A percentile compares a stretch with the other conserved stretches of the same genome.
Evolutionary conservation across 2,329 filamentous ascomycete genomes (phyloP).

Genomic region (Fusarium zealandicum): DNA sequence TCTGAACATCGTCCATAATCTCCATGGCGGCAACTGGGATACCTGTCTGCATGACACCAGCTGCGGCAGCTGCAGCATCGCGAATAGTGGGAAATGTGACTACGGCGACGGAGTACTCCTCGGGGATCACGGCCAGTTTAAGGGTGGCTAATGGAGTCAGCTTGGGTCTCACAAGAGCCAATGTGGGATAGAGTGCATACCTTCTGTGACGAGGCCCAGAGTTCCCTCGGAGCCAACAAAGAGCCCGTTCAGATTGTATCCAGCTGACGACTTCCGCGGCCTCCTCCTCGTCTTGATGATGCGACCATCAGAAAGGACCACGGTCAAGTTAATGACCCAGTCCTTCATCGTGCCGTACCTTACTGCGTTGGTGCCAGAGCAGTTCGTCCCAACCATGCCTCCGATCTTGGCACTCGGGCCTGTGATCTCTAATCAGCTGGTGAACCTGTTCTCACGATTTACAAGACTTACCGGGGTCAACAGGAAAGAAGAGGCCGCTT

Average conservation of each 20-base stretch:
- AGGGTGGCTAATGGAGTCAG: slow-evolving; percentile 65
- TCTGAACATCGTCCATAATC: slow-evolving; percentile 88
- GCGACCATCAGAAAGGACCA: slow-evolving; percentile 79
- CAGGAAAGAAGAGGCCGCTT: slow-evolving; percentile 85
- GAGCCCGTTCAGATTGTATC: slow-evolving; percentile 81
- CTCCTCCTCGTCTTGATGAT: slow-evolving; percentile 80
- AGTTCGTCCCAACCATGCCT: slow-evolving; percentile 83
- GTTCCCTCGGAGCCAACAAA: slow-evolving; percentile 87
- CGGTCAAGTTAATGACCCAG: slow-evolving; percentile 84
- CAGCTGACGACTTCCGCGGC: slow-evolving; percentile 82
- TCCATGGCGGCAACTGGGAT: slow-evolving; percentile 81
- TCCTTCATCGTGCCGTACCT: slow-evolving; percentile 88
- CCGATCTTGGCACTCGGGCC: slow-evolving; percentile 76
- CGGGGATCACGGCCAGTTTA: slow-evolving; percentile 78
- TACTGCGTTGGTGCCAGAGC: slow-evolving; percentile 80
- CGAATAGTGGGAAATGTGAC: slow-evolving; percentile 81
- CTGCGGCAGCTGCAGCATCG: slow-evolving; percentile 76
- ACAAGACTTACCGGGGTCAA: slow-evolving; percentile 73
- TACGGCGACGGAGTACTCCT: slow-evolving; percentile 79
- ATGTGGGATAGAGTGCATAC: slow-evolving; percentile 38
- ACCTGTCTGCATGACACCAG: slow-evolving; percentile 76
- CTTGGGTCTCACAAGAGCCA: too few species aligned
- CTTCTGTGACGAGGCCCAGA: slow-evolving; percentile 79
- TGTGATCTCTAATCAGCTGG: slow-evolving; percentile 23
- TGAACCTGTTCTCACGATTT: neutral